A percentile compares a stretch with the other conserved stretches of the same genome.
Evolutionary conservation across 2,329 filamentous ascomycete genomes (phyloP).

Genomic region (Paraphaeosphaeria minitans): DNA sequence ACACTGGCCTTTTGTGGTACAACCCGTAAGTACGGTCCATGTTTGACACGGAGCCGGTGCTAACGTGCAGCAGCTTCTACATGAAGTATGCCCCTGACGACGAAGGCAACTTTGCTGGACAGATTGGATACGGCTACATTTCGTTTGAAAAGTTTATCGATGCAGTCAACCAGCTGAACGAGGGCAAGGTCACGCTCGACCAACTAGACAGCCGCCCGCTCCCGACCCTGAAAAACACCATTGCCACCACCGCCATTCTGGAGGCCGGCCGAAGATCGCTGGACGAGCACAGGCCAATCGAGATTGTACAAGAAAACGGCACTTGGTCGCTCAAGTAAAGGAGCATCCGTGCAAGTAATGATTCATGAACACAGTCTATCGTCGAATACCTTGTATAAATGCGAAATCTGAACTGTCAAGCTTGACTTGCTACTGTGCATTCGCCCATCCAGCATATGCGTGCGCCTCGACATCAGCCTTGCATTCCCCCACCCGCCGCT

Average conservation of each 20-base stretch:
- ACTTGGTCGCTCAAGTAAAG: slow-evolving; percentile 68
- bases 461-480: too few relatives aligned
- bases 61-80: slow-evolving; percentile 66
- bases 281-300: slow-evolving; percentile 79
- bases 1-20: slow-evolving; percentile 74
- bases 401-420: too few relatives aligned
- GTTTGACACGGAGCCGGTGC: neutral
- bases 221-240: slow-evolving; percentile 85
- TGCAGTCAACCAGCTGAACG: slow-evolving; percentile 78
- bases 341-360: neutral
- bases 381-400: too few relatives aligned
- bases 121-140: slow-evolving; percentile 90
- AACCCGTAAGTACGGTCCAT: slow-evolving; percentile 67
- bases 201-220: slow-evolving; percentile 80
- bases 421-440: too few relatives aligned
- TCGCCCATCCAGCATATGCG: too few relatives aligned
- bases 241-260: slow-evolving; percentile 89
- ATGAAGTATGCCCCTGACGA: slow-evolving; percentile 95
- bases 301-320: slow-evolving; percentile 70
- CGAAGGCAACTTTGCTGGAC: slow-evolving; percentile 90
- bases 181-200: slow-evolving; percentile 71
- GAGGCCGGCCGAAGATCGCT: slow-evolving; percentile 84
- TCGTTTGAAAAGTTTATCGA: slow-evolving; percentile 97
- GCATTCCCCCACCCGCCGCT: too few relatives aligned
- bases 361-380: too few relatives aligned